Base-by-base conservation (phyloP, 1,139 yeast species). In the Diutina pseudorugosa region DNA sequence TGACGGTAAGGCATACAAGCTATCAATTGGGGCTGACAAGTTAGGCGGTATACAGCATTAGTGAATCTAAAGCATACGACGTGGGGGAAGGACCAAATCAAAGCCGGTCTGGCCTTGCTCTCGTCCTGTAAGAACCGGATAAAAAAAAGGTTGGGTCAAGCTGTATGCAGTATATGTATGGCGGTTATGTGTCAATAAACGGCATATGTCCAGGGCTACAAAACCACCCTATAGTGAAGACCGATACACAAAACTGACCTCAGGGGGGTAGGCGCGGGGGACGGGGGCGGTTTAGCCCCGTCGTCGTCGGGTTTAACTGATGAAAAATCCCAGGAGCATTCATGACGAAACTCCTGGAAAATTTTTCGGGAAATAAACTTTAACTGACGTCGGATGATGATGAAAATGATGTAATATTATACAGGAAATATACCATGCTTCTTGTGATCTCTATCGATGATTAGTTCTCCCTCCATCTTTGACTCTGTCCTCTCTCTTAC, bases 401-500 rank as follows among this genome's bases (percentile, higher is more conserved):
- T n/a, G n/a, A n/a, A n/a, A 30, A 30, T 30, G 36, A 30, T 30
- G 36, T 30, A 30, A 30, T 30, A 30, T 30, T 30, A 30, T 30
- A 30, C 36, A 30, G 36, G 36, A 30, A n/a, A 30, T 30, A 30
- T 30, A 30, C 14, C 36, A 30, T 30, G 36, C 36, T 30, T 23
- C n/a, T n/a, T n/a, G n/a, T n/a, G 30, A 27, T 12, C 11, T 27
- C 30, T 27, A 27, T 12, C 8, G 2, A 2, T 27, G 11, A 9
- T 5, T 9, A 12, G 2, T 2, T 27, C 30, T 5, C 30, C 30
- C 30, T 12, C 12, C 41, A 41, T 54, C 33, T 43, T 36, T 19
- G 25, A 21, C 33, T 30, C 20, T 18, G 11, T 41, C 19, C 36
- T 36, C 12, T 36, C 40, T 23, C 16, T 50, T 53, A 71, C 62